Conservation (phyloP, 129 eudicot genomes). For the Helichrysum umbraculigerum region DNA sequence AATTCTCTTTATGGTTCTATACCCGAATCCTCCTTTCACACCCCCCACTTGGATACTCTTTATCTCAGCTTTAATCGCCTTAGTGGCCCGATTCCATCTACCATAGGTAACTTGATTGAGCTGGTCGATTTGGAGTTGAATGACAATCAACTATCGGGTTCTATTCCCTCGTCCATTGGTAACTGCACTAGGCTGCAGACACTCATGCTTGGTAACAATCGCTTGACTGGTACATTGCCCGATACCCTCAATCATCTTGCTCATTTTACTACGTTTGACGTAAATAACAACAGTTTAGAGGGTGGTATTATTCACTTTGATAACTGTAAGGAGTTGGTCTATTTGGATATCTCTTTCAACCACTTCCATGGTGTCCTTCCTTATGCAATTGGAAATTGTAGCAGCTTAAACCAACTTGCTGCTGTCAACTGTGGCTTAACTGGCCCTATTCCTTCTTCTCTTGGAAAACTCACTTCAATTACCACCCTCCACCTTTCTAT, state of each 20-base stretch:
- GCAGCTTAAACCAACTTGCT: constrained; percentile 45
- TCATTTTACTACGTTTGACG: constrained; percentile 42
- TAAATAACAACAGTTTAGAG: constrained; percentile 50
- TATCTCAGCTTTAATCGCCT: constrained; percentile 57
- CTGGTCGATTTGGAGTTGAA: constrained; percentile 43
- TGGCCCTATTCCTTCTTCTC: constrained; percentile 65
- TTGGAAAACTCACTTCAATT: constrained; percentile 55
- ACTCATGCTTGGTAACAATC: constrained; percentile 47
- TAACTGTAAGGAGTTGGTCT: constrained; percentile 38
- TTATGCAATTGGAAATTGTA: constrained; percentile 60
- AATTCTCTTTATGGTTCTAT: constrained; percentile 54
- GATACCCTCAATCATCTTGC: constrained; percentile 43
- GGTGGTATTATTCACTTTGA: constrained; percentile 59
- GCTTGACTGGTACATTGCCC: constrained; percentile 56
- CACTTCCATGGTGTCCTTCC: constrained; percentile 59
- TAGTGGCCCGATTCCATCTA: constrained; percentile 52
- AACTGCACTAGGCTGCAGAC: constrained; percentile 53
- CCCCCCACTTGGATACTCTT: constrained; percentile 41
- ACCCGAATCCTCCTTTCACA: constrained; percentile 45
- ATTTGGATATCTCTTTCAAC: constrained; percentile 58
- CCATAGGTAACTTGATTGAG: constrained; percentile 45
- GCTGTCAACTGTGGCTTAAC: constrained; percentile 54
- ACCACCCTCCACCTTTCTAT: constrained; percentile 53
- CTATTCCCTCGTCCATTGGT: constrained; percentile 60
- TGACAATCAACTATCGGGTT: constrained; percentile 51